Evolutionary conservation across 306 rosid species (phyloP).

Genomic region (Canavalia ensiformis): DNA sequence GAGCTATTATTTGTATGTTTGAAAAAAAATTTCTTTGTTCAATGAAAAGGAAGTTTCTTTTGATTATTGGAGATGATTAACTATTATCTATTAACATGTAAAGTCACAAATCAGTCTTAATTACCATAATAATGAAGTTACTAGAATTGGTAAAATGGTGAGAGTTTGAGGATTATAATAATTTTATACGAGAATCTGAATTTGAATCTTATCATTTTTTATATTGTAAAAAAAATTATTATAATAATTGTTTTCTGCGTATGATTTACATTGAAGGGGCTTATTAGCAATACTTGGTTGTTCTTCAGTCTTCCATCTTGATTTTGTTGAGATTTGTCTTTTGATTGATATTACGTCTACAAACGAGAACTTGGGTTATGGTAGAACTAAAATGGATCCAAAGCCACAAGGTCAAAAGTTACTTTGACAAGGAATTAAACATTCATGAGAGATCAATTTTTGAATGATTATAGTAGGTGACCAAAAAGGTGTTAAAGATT

Average conservation of each 20-base stretch:
- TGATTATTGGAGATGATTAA: too few species aligned
- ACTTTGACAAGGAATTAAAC: slow-evolving; percentile 54
- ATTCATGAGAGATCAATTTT: slow-evolving; percentile 41
- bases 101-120: neutral
- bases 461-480: slow-evolving; percentile 63
- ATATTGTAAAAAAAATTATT: too few species aligned
- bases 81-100: neutral
- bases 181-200: too few species aligned
- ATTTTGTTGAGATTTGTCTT: slow-evolving; percentile 36
- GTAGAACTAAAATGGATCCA: slow-evolving; percentile 46
- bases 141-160: too few species aligned
- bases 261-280: neutral
- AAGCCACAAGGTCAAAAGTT: slow-evolving; percentile 67
- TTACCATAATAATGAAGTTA: neutral
- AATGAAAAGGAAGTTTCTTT: too few species aligned
- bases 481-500: slow-evolving; percentile 56
- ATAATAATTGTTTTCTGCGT: neutral
- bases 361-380: slow-evolving; percentile 18
- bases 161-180: too few species aligned
- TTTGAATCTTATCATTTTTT: too few species aligned
- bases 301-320: slow-evolving; percentile 38
- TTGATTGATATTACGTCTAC: slow-evolving; percentile 27
- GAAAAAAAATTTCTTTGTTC: too few species aligned
- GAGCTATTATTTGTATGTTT: too few species aligned
- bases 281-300: slow-evolving; percentile 15